Evolutionary conservation across 768 basidiomycete genomes (phyloP), one percentile per base, ranked within the genome.

Genomic region (Tricholomella constricta): DNA sequence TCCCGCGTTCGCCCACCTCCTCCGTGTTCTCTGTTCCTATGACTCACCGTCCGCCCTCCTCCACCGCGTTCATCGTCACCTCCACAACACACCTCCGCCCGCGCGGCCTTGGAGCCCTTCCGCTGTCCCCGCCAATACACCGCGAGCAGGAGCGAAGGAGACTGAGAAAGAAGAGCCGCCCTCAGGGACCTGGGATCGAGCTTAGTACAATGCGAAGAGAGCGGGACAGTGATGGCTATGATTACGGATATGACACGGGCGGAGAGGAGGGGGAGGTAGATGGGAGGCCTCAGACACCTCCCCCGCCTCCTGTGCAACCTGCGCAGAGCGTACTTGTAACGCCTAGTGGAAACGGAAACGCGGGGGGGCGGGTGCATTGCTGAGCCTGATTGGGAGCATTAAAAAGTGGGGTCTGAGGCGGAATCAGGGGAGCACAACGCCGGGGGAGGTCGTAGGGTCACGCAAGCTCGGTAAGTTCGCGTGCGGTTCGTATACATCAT

Each of bases 111-210:
- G 76, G 74, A 0, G 72, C 75, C 37, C 70, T 84, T 3, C 85
- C 88, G 12, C 80, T 85, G 1, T 82, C 81, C 50, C 82, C 87
- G 11, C 84, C 86, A 2, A 74, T 82, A 2, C 84, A 86, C 35
- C 76, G 78, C 52, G 77, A 78, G 45, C 69, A 78, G 1, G 80
- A 85, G 62, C 65, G 89, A 27, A 69, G 89, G 15, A 72, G 90
- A 34, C 68, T 91, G 41, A 73, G 88, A 45, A 91, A 91, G 73
- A 91, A 91, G 70, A 88, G 86, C n/a, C 78, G 89, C 7, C 88
- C 88, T 5, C 75, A 72, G 19, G 62, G 66, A 4, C 58, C 78
- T 29, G 75, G 81, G 0, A 80, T 83, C 53, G 85, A 85, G 56
- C 66, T 81, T 29, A 19, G 25, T 15, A 17, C 6, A 6, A 20